A percentile compares a stretch with the other conserved stretches of the same genome.
phyloP scores from a whole-genome alignment of 2,329 filamentous ascomycete species.

The Monilinia laxa region DNA sequence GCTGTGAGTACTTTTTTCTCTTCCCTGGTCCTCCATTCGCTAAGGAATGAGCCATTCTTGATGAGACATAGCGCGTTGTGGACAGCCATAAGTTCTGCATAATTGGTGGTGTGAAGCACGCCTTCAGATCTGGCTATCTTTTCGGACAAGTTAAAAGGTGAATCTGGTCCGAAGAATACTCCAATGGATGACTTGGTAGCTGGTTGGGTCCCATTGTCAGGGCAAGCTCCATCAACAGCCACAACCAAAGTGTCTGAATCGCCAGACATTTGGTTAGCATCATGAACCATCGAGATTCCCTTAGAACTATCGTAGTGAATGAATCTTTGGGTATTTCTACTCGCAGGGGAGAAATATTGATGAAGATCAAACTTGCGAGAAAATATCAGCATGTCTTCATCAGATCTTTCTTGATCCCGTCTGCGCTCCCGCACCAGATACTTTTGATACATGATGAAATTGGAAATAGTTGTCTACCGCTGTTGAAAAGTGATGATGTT shows the following conservation, averaged over 20 bases:
- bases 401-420: not conserved
- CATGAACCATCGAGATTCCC: not conserved
- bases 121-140: not conserved
- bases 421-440: not conserved
- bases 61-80: not conserved
- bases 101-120: not conserved
- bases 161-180: not conserved
- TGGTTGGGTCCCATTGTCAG: not conserved
- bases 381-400: not conserved
- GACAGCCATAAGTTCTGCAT: not conserved
- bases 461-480: not conserved
- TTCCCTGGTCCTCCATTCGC: not conserved
- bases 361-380: constrained; percentile 14
- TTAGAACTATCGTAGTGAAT: not conserved
- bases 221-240: constrained; percentile 1
- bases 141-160: not conserved
- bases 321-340: constrained; percentile 7
- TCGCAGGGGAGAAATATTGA: constrained; percentile 8
- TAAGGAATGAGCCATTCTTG: not conserved
- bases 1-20: not conserved
- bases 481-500: not conserved
- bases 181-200: not conserved
- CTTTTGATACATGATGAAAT: not conserved
- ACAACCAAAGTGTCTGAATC: not conserved
- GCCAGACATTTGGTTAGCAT: not conserved